Evolutionary conservation across 2,329 filamentous ascomycete genomes (phyloP), one percentile per base, ranked within the genome.

Genomic region (Epichloe festucae): DNA sequence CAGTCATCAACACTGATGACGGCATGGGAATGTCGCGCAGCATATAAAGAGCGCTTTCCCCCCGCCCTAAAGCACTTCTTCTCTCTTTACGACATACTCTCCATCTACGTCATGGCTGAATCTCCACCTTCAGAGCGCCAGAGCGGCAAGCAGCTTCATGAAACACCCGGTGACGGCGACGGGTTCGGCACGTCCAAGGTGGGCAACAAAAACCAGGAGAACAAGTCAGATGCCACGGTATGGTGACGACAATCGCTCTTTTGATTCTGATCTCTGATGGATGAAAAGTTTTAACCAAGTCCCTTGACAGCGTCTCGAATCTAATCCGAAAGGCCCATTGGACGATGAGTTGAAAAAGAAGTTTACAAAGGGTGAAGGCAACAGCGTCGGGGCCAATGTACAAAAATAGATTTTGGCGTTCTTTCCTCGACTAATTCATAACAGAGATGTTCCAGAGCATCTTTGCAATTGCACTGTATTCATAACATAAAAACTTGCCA

Each of bases 121-220:
- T 95, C 89, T 35, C 89, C 89, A 55, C 72, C 82, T 49, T 86
- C 87, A 31, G 81, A 87, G 71, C 64, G 67, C 58, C 86, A 88
- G 69, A 71, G 74, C 39, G 82, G 78, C 54, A 68, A 73, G 51
- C 87, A 93, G 71, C 68, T 79, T 53, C 70, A 78, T 56, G 78
- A 78, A 7, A 63, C 76, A 12, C 74, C 81, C 2, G 78, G 67
- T 15, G 70, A 73, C 0, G 78, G 80, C n/a, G 70, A 73, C 0
- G 79, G 81, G 52, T 74, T 81, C 59, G 77, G 78, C 46, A 72
- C 77, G 59, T 71, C 81, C 56, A 71, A 80, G 44, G 71, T 74
- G 11, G 62, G 75, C 56, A 70, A 78, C 63, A 77, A 81, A 67
- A 67, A 75, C 50, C 63, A 74, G 42, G 71, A 71, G 56, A 71